These are phyloP conservation scores for Zygosaccharomyces siamensis DNA, from an alignment of 805 yeast species.

Conservation along the genomic window DNA sequence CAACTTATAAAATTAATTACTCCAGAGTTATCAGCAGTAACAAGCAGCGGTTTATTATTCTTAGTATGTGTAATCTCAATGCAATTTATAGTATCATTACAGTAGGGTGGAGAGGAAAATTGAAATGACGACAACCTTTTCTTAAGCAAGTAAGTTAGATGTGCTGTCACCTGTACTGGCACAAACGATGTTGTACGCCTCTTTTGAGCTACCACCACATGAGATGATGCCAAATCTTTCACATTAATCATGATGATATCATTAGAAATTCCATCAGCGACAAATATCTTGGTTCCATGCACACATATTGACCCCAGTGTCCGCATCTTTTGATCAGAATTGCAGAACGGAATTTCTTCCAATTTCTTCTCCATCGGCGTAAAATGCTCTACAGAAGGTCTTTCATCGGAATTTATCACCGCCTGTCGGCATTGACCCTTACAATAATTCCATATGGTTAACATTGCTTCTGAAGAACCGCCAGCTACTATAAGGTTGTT, in stretches of 20 bases:
- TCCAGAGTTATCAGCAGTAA: constrained; percentile 24
- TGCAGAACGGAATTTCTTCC: constrained; percentile 7
- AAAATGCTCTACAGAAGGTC: constrained; percentile 23
- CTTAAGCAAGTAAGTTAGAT: constrained; percentile 16
- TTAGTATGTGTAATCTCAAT: constrained; percentile 2
- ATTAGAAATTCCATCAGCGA: constrained; percentile 17
- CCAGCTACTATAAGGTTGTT: constrained; percentile 55
- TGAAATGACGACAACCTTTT: constrained; percentile 1
- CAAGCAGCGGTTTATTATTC: constrained; percentile 6
- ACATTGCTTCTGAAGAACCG: constrained; percentile 55
- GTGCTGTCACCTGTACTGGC: constrained; percentile 21
- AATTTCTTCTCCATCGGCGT: constrained; percentile 14
- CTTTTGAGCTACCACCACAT: constrained; percentile 11
- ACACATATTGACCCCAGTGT: constrained; percentile 10
- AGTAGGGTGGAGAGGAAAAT: not conserved
- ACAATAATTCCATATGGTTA: constrained; percentile 74
- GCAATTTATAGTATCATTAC: constrained; percentile 11
- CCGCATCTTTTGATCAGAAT: not conserved
- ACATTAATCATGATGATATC: constrained; percentile 21
- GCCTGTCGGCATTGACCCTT: constrained; percentile 51
- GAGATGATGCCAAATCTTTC: constrained; percentile 11
- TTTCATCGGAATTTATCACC: constrained; percentile 26
- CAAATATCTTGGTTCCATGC: constrained; percentile 14
- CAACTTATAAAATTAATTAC: constrained; percentile 15
- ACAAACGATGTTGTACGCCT: constrained; percentile 5